Base-by-base conservation (phyloP, 176 grass and related monocot species). In the Carex scoparia region DNA sequence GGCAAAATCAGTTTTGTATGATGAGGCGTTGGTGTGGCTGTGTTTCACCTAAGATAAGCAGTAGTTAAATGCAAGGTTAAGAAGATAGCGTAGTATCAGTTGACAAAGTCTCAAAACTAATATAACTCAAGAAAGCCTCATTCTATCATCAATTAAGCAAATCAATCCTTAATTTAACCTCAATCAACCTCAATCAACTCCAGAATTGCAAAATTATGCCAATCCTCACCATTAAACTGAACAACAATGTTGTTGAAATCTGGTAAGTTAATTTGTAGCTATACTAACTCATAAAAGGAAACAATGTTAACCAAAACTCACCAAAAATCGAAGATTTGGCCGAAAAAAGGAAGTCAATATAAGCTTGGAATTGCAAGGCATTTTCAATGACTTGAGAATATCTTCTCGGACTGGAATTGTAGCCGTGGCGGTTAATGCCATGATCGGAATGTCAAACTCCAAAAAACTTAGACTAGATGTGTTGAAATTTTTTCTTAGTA, bases 341-440 rank as follows among this genome's bases (percentile, higher is more conserved):
- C 95, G 85, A 88, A 98, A 92, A 92, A 98, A 95, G 6, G 91
- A 93, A 42, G 95, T 98, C 77, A 95, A 86, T 62, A 95, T 88
- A 72, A 90, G 81, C 1, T 37, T 63, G 68, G 91, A 92, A 86
- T 89, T 61, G 10, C 71, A 58, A 35, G 88, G 87, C 89, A 98
- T 93, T 88, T 89, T 94, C 86, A 98, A 89, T 14, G 93, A 93
- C 60, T 98, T 92, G 59, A 93, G 57, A 81, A 95, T 93, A 75
- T 98, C 95, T 91, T 93, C 89, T 55, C 89, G 91, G 65, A 98
- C 95, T 72, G 83, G 93, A 62, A 91, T 59, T 70, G 95, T 98
- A 79, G 95, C 95, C 81, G 93, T 98, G 83, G 93, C 91, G 74
- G 95, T 98, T 89, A 98, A 85, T 64, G 95, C 89, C 93, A 98